Conservation (phyloP, 768 basidiomycete genomes). For the Lepiota subincarnata region DNA sequence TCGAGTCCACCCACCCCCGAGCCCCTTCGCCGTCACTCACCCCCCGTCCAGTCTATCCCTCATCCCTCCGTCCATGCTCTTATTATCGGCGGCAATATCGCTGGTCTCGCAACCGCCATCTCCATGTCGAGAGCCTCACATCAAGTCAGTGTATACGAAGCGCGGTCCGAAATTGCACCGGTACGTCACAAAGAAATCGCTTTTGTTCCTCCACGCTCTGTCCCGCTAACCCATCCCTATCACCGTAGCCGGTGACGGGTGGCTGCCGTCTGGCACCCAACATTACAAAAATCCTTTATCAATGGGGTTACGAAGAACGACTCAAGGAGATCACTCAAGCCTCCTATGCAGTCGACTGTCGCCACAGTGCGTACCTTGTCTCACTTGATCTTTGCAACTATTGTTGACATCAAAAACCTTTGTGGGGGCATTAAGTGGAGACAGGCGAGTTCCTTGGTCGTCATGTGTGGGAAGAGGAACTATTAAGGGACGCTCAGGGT, state of each 20-base stretch:
- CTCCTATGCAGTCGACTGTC: conserved; percentile 22
- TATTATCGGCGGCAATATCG: conserved; percentile 40
- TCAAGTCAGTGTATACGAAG: conserved; percentile 48
- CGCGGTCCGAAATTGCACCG: conserved; percentile 5
- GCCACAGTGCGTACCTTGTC: conserved; percentile 10
- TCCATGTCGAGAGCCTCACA: conserved; percentile 53
- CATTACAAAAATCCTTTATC: conserved; percentile 48
- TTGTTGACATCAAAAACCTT: conserved; percentile 8
- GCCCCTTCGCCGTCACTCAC: neutral
- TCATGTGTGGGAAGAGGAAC: conserved; percentile 49
- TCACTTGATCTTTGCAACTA: neutral
- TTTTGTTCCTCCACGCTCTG: neutral
- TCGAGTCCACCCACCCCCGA: neutral
- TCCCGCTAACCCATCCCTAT: neutral
- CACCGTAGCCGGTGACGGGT: conserved; percentile 17
- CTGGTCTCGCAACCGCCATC: conserved; percentile 52
- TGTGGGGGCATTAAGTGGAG: conserved; percentile 31
- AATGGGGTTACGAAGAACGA: conserved; percentile 45
- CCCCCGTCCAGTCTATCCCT: neutral
- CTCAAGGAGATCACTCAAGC: conserved; percentile 17
- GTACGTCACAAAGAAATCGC: neutral
- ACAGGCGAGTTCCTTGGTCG: conserved; percentile 45
- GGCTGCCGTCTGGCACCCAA: conserved; percentile 45
- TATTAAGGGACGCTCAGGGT: conserved; percentile 41
- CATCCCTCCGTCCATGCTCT: conserved; percentile 27